Evolutionary conservation across 148 eudicot species (phyloP), one percentile per base, ranked within the genome.

Genomic region (Amaranthus hypochondriacus): DNA sequence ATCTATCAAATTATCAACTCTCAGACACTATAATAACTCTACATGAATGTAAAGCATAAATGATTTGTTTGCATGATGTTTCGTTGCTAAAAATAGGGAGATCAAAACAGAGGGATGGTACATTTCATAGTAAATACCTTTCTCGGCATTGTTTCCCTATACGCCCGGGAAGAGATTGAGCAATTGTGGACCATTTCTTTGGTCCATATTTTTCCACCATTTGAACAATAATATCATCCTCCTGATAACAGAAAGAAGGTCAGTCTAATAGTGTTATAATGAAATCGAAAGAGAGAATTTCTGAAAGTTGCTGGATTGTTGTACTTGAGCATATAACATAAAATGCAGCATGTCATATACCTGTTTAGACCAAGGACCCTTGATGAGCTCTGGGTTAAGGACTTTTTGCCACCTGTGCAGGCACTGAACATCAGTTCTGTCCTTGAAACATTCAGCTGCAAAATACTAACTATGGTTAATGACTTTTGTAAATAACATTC

Each of bases 311-410:
- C 3, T 60, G 55, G 18, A 68, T 11, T 43, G 42, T 42, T 15
- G 51, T 65, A 70, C 18, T 56, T n/a, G 42, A 73, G 62, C 18
- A 63, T 9, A 56, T 57, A 57, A 66, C 13, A 53, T 59, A 72
- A 42, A 47, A 4, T 39, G 72, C 52, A 56, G 47, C 50, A 51
- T 51, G 62, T 73, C 69, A 75, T 54, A 73, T 73, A 91, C 98
- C 96, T 91, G 95, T 88, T 93, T 93, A 64, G 97, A 88, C 98
- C 98, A 93, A 78, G 98, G 98, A 68, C 98, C 98, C 86, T 93
- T 93, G 69, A 93, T 81, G 74, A 93, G 98, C 74, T 91, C 98
- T 42, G 98, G 98, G 83, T 93, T 89, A 54, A 93, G 84, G 75
- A 93, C 98, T 76, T 93, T 93, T 84, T 93, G 98, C 98, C 98